Evolutionary conservation across 345 rosid species (phyloP).

Genomic region (Jatropha curcas): DNA sequence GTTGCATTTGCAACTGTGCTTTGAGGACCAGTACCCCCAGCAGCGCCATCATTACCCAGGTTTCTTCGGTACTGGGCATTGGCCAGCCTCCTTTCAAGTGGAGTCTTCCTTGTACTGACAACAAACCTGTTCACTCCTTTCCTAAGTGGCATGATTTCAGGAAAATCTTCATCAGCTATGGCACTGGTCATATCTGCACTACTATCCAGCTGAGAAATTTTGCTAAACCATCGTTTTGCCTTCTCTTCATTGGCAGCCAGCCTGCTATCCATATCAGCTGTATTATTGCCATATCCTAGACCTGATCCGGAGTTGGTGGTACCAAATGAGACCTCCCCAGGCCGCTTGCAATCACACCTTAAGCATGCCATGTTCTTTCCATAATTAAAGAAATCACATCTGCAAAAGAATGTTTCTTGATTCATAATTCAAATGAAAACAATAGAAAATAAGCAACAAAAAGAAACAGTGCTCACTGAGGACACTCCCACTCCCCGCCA

Average conservation of each 20-base stretch:
- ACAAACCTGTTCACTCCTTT: conserved; percentile 39
- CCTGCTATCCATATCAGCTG: conserved; percentile 49
- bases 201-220: conserved; percentile 61
- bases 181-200: conserved; percentile 43
- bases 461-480: conserved; percentile 67
- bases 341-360: conserved; percentile 92
- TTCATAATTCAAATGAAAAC: conserved; percentile 2
- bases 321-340: conserved; percentile 43
- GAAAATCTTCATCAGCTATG: conserved; percentile 33
- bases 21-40: conserved; percentile 16
- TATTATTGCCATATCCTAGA: conserved; percentile 35
- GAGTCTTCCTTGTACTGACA: conserved; percentile 36
- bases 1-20: conserved; percentile 21
- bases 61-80: conserved; percentile 42
- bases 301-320: conserved; percentile 31
- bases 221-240: conserved; percentile 74
- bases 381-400: conserved; percentile 82
- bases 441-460: conserved; percentile 6
- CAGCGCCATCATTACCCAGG: conserved; percentile 28
- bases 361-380: conserved; percentile 78
- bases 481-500: conserved; percentile 98
- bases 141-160: conserved; percentile 38
- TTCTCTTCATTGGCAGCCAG: conserved; percentile 78
- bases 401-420: conserved; percentile 34
- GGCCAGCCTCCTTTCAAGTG: conserved; percentile 36